Evolutionary conservation across 1,284 basidiomycete genomes (phyloP), one percentile per base, ranked within the genome.

Genomic region (Sporisorium scitamineum): DNA sequence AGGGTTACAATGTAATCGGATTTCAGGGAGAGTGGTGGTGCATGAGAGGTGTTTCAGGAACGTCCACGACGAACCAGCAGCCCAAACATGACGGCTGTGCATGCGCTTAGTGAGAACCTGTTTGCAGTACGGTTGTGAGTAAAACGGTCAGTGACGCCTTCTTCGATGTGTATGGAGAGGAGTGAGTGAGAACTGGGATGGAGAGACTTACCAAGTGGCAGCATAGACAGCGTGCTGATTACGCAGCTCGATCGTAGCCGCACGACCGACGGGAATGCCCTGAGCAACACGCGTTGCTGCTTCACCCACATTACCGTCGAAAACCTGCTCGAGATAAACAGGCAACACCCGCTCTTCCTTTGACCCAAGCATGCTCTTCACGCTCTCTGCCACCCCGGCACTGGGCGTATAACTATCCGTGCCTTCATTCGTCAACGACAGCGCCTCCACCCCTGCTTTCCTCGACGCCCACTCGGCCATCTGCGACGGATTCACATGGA

Each of bases 201-300:
- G 65, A 63, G 72, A 61, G 42, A 54, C 76, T 61, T 32, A 95
- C 96, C 96, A 99, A 13, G 96, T 99, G 20, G 92, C 90, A 7
- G 96, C 94, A 85, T 99, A 99, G 7, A 94, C 95, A 10, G 94
- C 89, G 87, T 99, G 96, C 61, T 94, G 91, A 86, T 99, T 99
- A 45, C 97, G 89, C 54, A 99, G 87, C 83, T 98, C 94, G 47
- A 98, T 92, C 5, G 90, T 90, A 2, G 94, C 90, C 26, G 92
- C 87, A 57, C 94, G 90, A 29, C 97, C 96, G 42, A 99, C 88
- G 1, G 96, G 97, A 44, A 92, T 88, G 32, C 95, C 96, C 67
- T 90, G 90, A 7, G 88, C 86, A 39, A 96, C 85, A 61, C 90
- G 88, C 39, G 88, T 86, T 16, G 89, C 86, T 41, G 90, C 91